These are phyloP conservation scores for Alternaria sp. DNA, from an alignment of 2,329 filamentous ascomycete species.

Conservation along the genomic window DNA sequence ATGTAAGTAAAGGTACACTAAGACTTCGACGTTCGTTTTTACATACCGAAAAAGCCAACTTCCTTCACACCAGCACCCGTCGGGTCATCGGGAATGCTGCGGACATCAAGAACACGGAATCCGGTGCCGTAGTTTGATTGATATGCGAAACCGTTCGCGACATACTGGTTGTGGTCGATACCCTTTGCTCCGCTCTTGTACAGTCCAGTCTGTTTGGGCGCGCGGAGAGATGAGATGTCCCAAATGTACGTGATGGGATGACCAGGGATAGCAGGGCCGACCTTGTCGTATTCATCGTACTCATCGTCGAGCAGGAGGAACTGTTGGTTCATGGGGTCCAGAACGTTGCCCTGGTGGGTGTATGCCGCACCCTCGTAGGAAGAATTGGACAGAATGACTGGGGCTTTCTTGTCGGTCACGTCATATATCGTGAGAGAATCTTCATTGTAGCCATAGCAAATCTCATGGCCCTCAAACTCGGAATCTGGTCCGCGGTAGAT, in stretches of 20 bases:
- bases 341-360: constrained; percentile 66
- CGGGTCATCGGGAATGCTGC: constrained; percentile 52
- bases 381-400: constrained; percentile 61
- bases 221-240: constrained; percentile 47
- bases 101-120: constrained; percentile 54
- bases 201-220: constrained; percentile 52
- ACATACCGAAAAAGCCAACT: constrained; percentile 50
- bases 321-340: constrained; percentile 49
- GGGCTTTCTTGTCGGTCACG: constrained; percentile 59
- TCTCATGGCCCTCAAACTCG: constrained; percentile 59
- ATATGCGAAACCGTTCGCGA: constrained; percentile 54
- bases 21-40: not conserved
- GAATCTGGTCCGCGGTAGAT: constrained; percentile 63
- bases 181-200: constrained; percentile 51
- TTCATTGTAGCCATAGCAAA: constrained; percentile 67
- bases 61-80: constrained; percentile 54
- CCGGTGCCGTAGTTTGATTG: constrained; percentile 56
- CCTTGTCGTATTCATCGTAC: constrained; percentile 51
- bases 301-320: constrained; percentile 52
- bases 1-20: constrained; percentile 3
- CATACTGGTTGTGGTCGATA: constrained; percentile 60
- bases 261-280: constrained; percentile 43
- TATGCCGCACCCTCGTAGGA: constrained; percentile 66
- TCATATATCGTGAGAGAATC: constrained; percentile 63
- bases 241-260: constrained; percentile 52